These are phyloP conservation scores for Pleurotus eryngii DNA, from an alignment of 768 basidiomycete genomes.

Conservation along the genomic window DNA sequence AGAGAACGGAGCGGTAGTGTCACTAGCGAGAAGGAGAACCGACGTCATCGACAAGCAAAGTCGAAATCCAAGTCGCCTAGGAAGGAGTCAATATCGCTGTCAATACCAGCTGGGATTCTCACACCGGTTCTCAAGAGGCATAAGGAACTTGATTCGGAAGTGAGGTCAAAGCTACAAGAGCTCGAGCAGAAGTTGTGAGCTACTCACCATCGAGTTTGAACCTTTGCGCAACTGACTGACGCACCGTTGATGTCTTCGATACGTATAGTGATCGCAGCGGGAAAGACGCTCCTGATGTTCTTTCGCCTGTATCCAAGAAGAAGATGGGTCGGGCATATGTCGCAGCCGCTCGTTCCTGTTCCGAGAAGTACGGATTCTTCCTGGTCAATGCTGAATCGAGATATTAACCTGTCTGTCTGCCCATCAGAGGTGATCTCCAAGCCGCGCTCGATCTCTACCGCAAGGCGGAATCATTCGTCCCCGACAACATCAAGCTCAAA, in stretches of 20 bases:
- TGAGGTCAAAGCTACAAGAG: conserved; percentile 61
- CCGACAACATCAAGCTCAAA: conserved; percentile 82
- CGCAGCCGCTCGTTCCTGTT: conserved; percentile 76
- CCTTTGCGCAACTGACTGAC: background rate
- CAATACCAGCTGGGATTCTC: conserved; percentile 44
- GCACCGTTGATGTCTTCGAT: conserved; percentile 5
- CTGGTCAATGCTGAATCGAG: background rate
- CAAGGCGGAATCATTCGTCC: conserved; percentile 78
- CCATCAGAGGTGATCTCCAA: conserved; percentile 68
- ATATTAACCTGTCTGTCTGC: background rate
- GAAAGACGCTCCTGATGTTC: conserved; percentile 56
- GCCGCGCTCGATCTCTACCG: conserved; percentile 79
- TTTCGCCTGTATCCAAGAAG: conserved; percentile 75
- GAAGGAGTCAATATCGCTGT: conserved; percentile 29
- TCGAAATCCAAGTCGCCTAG: conserved; percentile 32
- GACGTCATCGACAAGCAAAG: conserved; percentile 9
- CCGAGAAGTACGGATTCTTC: conserved; percentile 57
- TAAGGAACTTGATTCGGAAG: conserved; percentile 66
- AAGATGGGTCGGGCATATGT: conserved; percentile 82
- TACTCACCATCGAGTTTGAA: too few relatives aligned
- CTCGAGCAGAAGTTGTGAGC: conserved; percentile 67
- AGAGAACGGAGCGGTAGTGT: background rate
- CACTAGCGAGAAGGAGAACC: background rate
- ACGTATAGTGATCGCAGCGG: conserved; percentile 52
- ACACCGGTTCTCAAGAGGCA: conserved; percentile 63